A percentile compares a stretch with the other conserved stretches of the same genome.
Conservation (phyloP, 1,139 yeast species). For the Hansenula lynferdii region DNA sequence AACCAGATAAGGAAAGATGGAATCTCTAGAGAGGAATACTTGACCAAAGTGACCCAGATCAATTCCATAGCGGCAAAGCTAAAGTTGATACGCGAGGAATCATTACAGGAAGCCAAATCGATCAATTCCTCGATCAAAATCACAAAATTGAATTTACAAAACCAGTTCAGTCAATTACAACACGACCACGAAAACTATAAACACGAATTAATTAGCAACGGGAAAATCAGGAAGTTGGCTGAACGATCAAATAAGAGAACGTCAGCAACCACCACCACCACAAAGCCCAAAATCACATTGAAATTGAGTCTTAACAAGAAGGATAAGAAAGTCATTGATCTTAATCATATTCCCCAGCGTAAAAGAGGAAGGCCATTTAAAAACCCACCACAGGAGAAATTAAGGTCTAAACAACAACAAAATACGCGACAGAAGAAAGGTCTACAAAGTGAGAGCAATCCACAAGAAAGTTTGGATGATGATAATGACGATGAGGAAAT, state of each 20-base stretch:
- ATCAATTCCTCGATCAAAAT: constrained; percentile 17
- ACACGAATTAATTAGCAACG: constrained; percentile 16
- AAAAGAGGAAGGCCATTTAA: constrained; percentile 1
- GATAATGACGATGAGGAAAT: constrained; percentile 38
- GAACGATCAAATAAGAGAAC: constrained; percentile 17
- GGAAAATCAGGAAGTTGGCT: constrained; percentile 9
- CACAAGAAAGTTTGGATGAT: no score
- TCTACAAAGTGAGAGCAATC: constrained; percentile 9
- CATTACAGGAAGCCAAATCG: constrained; percentile 18
- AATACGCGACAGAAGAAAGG: not conserved
- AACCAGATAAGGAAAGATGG: constrained; percentile 1
- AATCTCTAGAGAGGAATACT: not conserved
- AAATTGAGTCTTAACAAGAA: not conserved
- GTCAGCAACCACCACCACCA: not conserved
- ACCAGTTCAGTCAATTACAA: constrained; percentile 18
- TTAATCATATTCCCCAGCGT: not conserved
- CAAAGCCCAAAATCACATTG: constrained; percentile 1
- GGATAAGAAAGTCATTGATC: not conserved
- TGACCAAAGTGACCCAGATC: not conserved
- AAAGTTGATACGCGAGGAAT: constrained; percentile 12
- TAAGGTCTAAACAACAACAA: no score
- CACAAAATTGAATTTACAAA: constrained; percentile 16
- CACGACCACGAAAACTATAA: constrained; percentile 19
- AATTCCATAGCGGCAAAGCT: constrained; percentile 1
- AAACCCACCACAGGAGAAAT: no score